Evolutionary conservation across 2,329 filamentous ascomycete genomes (phyloP).

Genomic region (Pleochaeta shiraiana): DNA sequence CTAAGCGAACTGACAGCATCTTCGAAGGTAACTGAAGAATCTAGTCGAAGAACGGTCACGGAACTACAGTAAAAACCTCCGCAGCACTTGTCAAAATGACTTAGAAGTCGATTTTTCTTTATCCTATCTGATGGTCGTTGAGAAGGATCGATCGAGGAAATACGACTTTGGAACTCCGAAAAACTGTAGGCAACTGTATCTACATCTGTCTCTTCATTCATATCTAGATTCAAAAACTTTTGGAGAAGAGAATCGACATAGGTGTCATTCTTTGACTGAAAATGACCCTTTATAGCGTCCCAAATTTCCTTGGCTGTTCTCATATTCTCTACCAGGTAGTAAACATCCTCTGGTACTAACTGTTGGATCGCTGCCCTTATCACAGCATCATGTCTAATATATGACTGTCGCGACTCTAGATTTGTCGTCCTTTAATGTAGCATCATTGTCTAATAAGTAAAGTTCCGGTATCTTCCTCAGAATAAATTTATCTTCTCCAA

Average conservation of each 20-base stretch:
- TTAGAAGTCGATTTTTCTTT: not conserved
- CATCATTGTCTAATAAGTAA: not conserved
- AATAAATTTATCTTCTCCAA: not conserved
- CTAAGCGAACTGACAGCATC: not conserved
- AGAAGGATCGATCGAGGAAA: not conserved
- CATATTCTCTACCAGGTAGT: not conserved
- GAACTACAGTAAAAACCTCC: not conserved
- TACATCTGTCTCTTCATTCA: not conserved
- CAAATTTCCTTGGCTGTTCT: not conserved
- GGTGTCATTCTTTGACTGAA: not conserved
- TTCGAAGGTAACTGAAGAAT: not conserved
- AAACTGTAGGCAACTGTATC: not conserved
- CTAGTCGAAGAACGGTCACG: not conserved
- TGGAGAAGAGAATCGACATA: not conserved
- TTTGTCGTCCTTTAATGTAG: not conserved
- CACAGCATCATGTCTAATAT: not conserved
- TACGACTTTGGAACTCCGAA: not conserved
- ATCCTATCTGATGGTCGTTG: not conserved
- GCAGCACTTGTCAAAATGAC: not conserved
- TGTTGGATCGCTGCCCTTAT: not conserved
- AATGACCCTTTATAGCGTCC: not conserved
- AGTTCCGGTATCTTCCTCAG: not conserved
- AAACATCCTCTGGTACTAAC: not conserved
- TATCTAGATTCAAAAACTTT: not conserved
- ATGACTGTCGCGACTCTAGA: no score